Base-by-base conservation (phyloP, 2,329 filamentous ascomycete species). In the Sarocladiaceae sp. region DNA sequence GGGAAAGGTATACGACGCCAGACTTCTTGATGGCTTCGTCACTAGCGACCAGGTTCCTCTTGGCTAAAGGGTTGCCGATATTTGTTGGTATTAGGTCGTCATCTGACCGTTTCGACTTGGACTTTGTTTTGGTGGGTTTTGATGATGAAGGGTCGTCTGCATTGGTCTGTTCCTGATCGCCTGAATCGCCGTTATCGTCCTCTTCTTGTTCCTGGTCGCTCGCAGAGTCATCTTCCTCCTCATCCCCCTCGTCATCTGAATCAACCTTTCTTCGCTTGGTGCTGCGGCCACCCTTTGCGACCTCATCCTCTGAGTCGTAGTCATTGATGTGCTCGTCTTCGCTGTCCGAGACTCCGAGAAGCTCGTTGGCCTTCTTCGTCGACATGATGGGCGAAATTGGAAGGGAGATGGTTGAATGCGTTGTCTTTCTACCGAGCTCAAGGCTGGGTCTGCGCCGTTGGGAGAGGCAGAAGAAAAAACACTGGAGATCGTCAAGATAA, bases 1-100 rank as follows among this genome's bases (percentile, higher is more conserved):
- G 81, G 4, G 86, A 91, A 49, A 94, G 73, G 66, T 93, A 94
- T 48, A 93, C 72, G 11, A 94, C 85, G 50, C 88, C 88, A 0
- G 85, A 88, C 59, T 82, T 84, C 53, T 78, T 80, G 48, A 84
- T 73, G 18, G 81, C 80, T 27, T 75, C 74, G 50, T 81, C 77
- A 10, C 80, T 76, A 4, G 73, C 72, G 31, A 83, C 75, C 40
- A 86, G 75, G 58, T 86, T 84, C 66, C 85, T 82, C 59, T 83
- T 80, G 33, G 75, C 70, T 47, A 85, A 64, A 32, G 74, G 68
- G 51, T 72, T 33, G 29, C 40, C 40, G 18, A 43, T 26, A 24
- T 32, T 43, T 23, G 16, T 43, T 26, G 37, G 31, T 23, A 27
- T 75, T 43, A 15, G 23, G 15, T 27, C 37, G 23, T 41, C 59